Evolutionary conservation across 1,284 basidiomycete species (phyloP).

Genomic region (Fomitopsis palustris): DNA sequence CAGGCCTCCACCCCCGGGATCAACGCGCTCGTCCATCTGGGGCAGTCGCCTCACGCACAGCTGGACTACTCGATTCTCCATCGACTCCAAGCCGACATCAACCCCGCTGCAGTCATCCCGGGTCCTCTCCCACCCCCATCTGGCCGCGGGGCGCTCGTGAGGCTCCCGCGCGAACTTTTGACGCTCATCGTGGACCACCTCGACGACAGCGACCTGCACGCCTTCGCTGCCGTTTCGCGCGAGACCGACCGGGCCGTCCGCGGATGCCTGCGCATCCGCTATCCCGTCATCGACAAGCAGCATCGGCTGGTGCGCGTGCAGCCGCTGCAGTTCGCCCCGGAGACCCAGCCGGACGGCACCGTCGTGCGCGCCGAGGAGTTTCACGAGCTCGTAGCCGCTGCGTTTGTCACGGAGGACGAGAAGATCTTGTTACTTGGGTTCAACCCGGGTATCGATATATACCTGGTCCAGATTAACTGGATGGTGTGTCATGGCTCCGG

Average conservation of each 20-base stretch:
- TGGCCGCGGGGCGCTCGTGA: neutral
- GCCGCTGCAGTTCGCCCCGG: neutral
- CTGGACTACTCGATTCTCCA: neutral
- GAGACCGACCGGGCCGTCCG: neutral
- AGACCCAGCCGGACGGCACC: neutral
- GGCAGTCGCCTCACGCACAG: neutral
- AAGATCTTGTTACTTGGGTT: neutral
- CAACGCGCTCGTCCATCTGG: neutral
- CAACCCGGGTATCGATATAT: neutral
- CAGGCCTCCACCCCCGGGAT: neutral
- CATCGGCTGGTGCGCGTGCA: neutral
- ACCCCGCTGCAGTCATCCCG: neutral
- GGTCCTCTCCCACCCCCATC: neutral
- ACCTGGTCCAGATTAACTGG: neutral
- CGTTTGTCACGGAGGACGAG: neutral
- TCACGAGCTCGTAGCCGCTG: neutral
- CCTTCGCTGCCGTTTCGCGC: neutral
- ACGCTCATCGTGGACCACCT: neutral
- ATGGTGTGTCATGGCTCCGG: neutral
- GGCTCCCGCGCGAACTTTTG: neutral
- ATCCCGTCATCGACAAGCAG: neutral
- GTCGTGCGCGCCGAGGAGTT: neutral
- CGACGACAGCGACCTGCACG: neutral
- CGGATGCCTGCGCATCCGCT: neutral
- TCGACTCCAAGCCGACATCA: neutral